These are phyloP conservation scores for Sclerotinia sclerotiorum DNA, from an alignment of 2,329 filamentous ascomycete species.

Conservation along the genomic window DNA sequence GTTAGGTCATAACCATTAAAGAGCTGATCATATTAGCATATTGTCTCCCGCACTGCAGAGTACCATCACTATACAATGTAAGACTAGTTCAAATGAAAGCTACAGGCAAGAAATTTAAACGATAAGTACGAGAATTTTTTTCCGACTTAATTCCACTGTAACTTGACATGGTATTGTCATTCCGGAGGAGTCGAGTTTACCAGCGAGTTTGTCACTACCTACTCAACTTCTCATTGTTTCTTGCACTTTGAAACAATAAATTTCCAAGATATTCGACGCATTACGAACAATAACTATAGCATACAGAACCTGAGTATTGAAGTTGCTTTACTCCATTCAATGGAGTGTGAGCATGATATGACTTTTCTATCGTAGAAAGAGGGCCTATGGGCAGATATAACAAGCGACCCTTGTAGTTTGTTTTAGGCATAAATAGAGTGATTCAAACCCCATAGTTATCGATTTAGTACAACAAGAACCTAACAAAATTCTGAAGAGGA, in stretches of 20 bases:
- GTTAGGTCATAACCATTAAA: too few relatives aligned
- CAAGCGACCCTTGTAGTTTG: neutral
- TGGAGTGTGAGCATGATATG: neutral
- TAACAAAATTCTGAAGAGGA: too few relatives aligned
- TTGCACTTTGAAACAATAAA: too few relatives aligned
- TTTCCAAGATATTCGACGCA: neutral
- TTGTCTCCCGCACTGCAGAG: neutral
- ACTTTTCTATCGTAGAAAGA: too few relatives aligned
- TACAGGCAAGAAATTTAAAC: neutral
- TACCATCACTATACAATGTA: neutral
- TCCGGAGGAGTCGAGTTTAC: neutral
- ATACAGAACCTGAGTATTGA: neutral
- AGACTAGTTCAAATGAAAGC: neutral
- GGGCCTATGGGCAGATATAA: neutral
- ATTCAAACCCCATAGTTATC: accelerated
- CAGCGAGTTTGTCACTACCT: neutral
- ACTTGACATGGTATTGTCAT: neutral
- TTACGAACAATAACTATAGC: too few relatives aligned
- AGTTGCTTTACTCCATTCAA: too few relatives aligned
- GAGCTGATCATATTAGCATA: neutral
- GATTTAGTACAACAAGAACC: neutral
- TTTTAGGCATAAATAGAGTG: neutral
- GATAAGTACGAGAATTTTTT: neutral
- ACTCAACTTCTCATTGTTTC: neutral
- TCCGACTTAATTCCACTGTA: neutral